These are phyloP conservation scores for Fusarium nurragi DNA, from an alignment of 2,329 filamentous ascomycete species.

Conservation along the genomic window DNA sequence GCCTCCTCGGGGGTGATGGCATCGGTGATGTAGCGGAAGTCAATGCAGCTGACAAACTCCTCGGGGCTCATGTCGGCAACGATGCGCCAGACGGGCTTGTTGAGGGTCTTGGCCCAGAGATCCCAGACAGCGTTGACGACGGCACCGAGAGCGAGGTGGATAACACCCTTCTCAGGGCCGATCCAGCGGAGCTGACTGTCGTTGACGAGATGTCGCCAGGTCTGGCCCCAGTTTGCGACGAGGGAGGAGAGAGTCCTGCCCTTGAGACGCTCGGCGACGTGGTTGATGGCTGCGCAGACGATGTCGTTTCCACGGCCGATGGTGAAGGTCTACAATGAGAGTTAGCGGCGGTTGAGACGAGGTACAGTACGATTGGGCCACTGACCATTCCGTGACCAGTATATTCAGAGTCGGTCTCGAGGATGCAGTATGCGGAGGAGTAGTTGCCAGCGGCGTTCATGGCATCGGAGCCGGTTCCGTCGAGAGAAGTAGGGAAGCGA, in stretches of 20 bases:
- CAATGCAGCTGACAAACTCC: conserved; percentile 87
- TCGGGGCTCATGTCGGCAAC: conserved; percentile 90
- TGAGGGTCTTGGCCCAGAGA: conserved; percentile 88
- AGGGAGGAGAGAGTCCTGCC: conserved; percentile 80
- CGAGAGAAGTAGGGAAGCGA: conserved; percentile 88
- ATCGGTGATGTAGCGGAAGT: conserved; percentile 95
- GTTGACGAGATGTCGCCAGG: conserved; percentile 90
- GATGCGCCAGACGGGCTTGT: conserved; percentile 90
- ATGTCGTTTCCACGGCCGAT: conserved; percentile 93
- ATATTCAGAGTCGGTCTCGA: conserved; percentile 78
- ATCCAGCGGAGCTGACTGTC: conserved; percentile 95
- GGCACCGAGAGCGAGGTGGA: conserved; percentile 88
- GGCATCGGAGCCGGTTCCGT: conserved; percentile 95
- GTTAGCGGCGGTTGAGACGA: neutral
- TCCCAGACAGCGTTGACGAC: conserved; percentile 95
- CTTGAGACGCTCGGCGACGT: conserved; percentile 79
- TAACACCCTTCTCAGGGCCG: conserved; percentile 92
- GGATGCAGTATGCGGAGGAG: conserved; percentile 92
- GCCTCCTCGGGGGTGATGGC: conserved; percentile 90
- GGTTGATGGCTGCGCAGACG: conserved; percentile 83
- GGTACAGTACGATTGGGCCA: neutral
- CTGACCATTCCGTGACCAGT: conserved; percentile 81
- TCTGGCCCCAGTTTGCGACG: conserved; percentile 83
- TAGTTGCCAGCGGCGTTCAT: conserved; percentile 97
- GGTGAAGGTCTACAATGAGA: conserved; percentile 70